These are phyloP conservation scores for Domatiomyces catenatus DNA, from an alignment of 2,329 filamentous ascomycete genomes.

Conservation along the genomic window DNA sequence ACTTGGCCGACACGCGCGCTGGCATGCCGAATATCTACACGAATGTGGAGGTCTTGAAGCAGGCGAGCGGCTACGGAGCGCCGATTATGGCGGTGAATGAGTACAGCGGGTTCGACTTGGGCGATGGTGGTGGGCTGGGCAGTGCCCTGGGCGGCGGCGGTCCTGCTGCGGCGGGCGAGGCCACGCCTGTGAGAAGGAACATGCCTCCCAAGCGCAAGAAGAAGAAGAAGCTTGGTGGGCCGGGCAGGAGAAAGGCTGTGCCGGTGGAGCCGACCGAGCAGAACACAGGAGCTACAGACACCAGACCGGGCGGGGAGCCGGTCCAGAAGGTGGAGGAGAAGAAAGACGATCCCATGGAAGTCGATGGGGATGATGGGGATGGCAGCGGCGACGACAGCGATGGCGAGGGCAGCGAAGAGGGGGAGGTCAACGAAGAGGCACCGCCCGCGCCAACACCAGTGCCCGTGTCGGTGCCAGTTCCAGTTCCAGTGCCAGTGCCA, in stretches of 20 bases:
- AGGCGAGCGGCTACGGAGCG: slow-evolving; percentile 4
- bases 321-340: neutral
- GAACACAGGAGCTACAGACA: neutral
- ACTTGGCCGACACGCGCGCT: slow-evolving; percentile 45
- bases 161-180: slow-evolving; percentile 2
- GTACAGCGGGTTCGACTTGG: slow-evolving; percentile 11
- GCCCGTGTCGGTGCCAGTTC: neutral
- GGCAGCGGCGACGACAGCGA: slow-evolving; percentile 10
- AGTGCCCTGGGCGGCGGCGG: slow-evolving; percentile 8
- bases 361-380: neutral
- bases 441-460: neutral
- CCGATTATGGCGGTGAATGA: neutral
- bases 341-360: slow-evolving; percentile 6
- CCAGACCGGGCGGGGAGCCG: neutral
- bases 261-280: neutral
- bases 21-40: slow-evolving; percentile 41
- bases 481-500: neutral
- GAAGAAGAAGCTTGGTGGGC: slow-evolving; percentile 17
- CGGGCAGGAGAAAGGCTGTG: slow-evolving; percentile 10
- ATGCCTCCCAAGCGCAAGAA: slow-evolving; percentile 13
- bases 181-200: slow-evolving; percentile 12
- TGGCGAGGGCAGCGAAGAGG: slow-evolving; percentile 17
- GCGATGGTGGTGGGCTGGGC: slow-evolving; percentile 12
- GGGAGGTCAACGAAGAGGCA: slow-evolving; percentile 13
- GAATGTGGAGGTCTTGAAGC: slow-evolving; percentile 8